phyloP scores from a whole-genome alignment of 2,329 filamentous ascomycete genomes.

The Fusarium neocosmosporiellum region DNA sequence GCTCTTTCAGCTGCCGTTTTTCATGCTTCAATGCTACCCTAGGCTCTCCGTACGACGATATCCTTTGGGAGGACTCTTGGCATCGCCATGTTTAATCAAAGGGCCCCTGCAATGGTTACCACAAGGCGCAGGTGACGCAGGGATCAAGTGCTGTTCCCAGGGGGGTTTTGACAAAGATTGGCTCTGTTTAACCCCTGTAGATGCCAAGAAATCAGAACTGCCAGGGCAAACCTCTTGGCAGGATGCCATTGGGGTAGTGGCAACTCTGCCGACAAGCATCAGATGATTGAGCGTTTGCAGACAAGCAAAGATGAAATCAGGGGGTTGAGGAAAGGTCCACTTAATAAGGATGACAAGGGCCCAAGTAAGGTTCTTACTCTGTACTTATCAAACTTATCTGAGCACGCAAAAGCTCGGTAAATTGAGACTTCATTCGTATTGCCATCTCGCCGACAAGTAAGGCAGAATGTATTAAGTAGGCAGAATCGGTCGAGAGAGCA shows the following conservation, averaged over 20 bases:
- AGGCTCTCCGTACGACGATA: too few species aligned
- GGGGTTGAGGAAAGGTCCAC: too few species aligned
- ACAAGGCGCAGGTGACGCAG: background rate
- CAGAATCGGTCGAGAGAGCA: background rate
- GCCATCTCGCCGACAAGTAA: background rate
- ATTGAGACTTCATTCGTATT: too few species aligned
- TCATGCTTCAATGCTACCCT: too few species aligned
- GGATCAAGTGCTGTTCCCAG: background rate
- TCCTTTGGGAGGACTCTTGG: background rate
- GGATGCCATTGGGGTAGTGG: background rate
- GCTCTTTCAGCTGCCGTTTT: too few species aligned
- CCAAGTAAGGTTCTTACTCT: background rate
- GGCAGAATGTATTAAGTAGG: background rate
- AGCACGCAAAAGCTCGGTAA: too few species aligned
- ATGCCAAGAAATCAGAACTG: background rate
- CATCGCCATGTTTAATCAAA: background rate
- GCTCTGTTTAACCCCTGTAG: background rate
- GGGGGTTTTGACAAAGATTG: background rate
- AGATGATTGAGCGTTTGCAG: background rate
- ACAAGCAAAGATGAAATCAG: too few species aligned
- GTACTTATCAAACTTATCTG: background rate
- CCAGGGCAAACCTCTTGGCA: background rate
- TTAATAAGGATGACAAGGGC: background rate
- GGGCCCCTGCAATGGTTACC: background rate
- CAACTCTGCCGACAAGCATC: background rate